Percentiles rank a stretch among this genome's conserved stretches.
Conservation (phyloP, 192 early-diverging fungal genomes). For the Rhizoclosmatium sp. region DNA sequence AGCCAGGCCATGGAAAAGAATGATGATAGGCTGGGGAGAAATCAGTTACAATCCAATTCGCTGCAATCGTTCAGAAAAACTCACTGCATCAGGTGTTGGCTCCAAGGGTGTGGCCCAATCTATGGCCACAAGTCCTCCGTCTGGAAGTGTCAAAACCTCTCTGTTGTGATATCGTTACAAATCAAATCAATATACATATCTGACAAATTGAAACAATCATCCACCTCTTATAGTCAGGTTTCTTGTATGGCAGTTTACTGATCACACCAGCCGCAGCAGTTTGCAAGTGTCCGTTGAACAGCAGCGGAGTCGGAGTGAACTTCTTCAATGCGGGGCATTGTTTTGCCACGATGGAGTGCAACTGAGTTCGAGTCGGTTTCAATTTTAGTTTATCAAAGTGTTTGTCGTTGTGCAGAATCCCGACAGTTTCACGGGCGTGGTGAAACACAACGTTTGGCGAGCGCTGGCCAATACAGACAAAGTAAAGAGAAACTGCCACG, state of each 20-base stretch:
- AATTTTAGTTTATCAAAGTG: too few relatives aligned
- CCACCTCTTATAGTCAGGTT: not conserved
- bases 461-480: too few relatives aligned
- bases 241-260: slow-evolving; percentile 33
- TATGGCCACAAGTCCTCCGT: slow-evolving; percentile 86
- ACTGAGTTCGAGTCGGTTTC: too few relatives aligned
- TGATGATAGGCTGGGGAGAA: slow-evolving; percentile 68
- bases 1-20: slow-evolving; percentile 90
- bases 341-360: too few relatives aligned
- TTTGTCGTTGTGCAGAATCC: too few relatives aligned
- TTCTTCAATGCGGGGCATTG: slow-evolving; percentile 12
- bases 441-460: too few relatives aligned
- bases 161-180: slow-evolving; percentile 19
- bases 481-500: too few relatives aligned
- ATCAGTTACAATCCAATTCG: not conserved
- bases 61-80: slow-evolving; percentile 42
- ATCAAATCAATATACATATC: too few relatives aligned
- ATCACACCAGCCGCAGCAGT: slow-evolving; percentile 71
- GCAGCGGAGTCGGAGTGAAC: slow-evolving; percentile 76
- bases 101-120: slow-evolving; percentile 78
- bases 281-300: slow-evolving; percentile 82
- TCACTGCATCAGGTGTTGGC: slow-evolving; percentile 53
- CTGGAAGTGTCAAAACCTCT: slow-evolving; percentile 67
- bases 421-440: too few relatives aligned
- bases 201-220: too few relatives aligned